Base-by-base conservation (phyloP, 441 rosid species). In the Pelargonium citronellum region DNA sequence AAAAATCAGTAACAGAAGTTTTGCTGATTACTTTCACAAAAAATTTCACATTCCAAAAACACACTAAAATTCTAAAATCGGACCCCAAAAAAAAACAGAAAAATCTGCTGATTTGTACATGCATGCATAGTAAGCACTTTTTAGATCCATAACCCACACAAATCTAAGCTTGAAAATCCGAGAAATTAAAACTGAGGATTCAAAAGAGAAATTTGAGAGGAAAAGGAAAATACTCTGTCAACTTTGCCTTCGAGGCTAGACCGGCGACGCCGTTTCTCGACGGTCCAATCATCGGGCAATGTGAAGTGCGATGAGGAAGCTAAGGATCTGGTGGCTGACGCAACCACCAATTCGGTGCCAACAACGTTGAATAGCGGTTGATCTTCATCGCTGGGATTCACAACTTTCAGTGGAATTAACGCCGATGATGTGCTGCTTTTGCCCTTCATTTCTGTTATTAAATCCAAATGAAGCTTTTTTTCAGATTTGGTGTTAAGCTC, bases 271-370 rank as follows among this genome's bases (percentile, higher is more conserved):
- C 80, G 79, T 34, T 75, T 57, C 79, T 76, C 77, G 63, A 74
- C 69, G 55, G 75, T 44, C 87, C 87, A 85, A 61, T 72, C 85
- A 62, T 61, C 61, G 4, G 81, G 82, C 74, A 78, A 61, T 20
- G 73, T 39, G 74, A 80, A 70, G 64, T 63, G 64, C 53, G 27
- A 11, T 8, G 67, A 66, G 20, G 16, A n/a, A n/a, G 57, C 57
- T 0, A 34, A 34, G 39, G 39, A 0, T 34, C 6, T 34, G 15
- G 57, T 49, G 57, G 57, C 16, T 49, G 58, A 51, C 7, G 20
- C 19, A 4, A 15, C 20, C 58, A 51, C 58, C 17, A 51, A 51
- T 13, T 51, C 58, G 17, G 17, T 15, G 17, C 58, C 17, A 4
- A 4, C n/a, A 5, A 15, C 15, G 1, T 16, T 51, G 5, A 5